Evolutionary conservation across 805 yeast genomes (phyloP), one percentile per base, ranked within the genome.

Genomic region (Candida loeiensis): DNA sequence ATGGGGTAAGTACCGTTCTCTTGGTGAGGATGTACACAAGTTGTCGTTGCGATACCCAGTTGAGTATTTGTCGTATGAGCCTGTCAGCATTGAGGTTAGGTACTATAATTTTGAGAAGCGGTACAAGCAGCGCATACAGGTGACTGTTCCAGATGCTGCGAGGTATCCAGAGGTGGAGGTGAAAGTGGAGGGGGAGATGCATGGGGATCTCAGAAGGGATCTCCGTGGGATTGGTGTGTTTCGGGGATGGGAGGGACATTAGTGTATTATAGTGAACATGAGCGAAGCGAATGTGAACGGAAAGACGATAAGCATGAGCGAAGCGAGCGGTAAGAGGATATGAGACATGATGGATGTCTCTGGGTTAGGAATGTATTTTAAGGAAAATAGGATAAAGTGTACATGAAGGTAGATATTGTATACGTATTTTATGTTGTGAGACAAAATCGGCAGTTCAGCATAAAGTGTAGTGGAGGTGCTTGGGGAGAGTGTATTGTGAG

Each of bases 1-100:
- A 13, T 59, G 56, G 61, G 51, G 48, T 19, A 37, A 31, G 19
- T 41, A 57, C 8, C 42, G 40, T 28, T 27, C 34, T 16, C 45
- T 59, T 7, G 73, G 67, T 42, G 26, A 35, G 7, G 67, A 64
- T 32, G 48, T 69, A 15, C 58, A 52, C 48, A 55, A 51, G 36
- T 45, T 65, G 2, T 50, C 62, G 1, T 38, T 63, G 21, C 50
- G 50, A 42, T 61, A 48, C 36, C 72, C 71, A 0, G 33, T 63
- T 12, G 36, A 39, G 13, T 36, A 50, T 22, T 34, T 42, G 4
- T 2, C 28, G 37, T 13, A 25, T 4, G 31, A 38, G 21, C 15
- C 16, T 2, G 28, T 59, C 2, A 25, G 33, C 4, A 49, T 55
- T 15, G 17, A 21, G 4, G 29, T 52, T 8, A 34, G 44, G 18